phyloP scores from a whole-genome alignment of 768 basidiomycete genomes.

The Chalciporus piperatus region DNA sequence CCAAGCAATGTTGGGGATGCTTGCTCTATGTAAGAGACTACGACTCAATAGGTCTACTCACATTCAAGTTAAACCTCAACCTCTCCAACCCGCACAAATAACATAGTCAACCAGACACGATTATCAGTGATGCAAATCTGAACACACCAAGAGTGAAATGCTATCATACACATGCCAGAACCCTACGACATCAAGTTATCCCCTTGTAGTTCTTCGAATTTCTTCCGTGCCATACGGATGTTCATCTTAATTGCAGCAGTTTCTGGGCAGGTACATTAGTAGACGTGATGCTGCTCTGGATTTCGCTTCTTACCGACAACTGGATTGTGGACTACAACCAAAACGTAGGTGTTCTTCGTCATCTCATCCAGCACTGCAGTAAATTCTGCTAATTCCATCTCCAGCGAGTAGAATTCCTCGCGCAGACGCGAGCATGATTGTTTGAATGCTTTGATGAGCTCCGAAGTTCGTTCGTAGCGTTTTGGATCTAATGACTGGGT shows the following conservation, averaged over 20 bases:
- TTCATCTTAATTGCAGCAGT: constrained; percentile 86
- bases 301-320: constrained; percentile 62
- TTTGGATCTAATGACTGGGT: constrained; percentile 57
- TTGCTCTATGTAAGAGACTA: not conserved
- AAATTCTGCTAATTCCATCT: constrained; percentile 83
- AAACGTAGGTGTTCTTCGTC: constrained; percentile 90
- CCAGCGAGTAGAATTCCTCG: constrained; percentile 82
- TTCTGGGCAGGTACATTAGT: constrained; percentile 47
- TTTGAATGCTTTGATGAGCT: constrained; percentile 95
- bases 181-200: constrained; percentile 47
- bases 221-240: constrained; percentile 78
- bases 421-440: constrained; percentile 83
- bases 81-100: not conserved
- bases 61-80: too few species aligned
- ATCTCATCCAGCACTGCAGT: constrained; percentile 90
- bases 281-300: not conserved
- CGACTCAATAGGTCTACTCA: too few species aligned
- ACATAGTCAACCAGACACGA: not conserved
- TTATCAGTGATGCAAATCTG: not conserved
- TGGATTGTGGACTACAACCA: constrained; percentile 87
- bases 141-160: not conserved
- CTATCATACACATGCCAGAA: not conserved
- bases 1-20: too few species aligned
- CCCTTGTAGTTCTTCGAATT: constrained; percentile 88
- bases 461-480: constrained; percentile 84